Conservation (phyloP, 495 filamentous ascomycete species). For the Hypoxylon perforatum region DNA sequence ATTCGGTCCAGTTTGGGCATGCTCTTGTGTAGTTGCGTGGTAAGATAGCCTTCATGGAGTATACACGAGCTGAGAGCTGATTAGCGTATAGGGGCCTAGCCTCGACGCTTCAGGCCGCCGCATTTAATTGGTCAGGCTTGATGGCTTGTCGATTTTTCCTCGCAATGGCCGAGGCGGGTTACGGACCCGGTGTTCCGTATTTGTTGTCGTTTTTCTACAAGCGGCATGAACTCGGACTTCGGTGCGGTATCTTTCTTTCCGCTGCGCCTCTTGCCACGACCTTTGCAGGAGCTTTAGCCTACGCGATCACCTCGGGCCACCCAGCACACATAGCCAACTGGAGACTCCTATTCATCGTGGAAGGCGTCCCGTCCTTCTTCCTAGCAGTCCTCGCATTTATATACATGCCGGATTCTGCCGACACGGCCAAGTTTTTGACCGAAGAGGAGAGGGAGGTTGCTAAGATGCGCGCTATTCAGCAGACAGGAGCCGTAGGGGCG, state of each 20-base stretch:
- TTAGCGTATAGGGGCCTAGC: conserved; percentile 61
- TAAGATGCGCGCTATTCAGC: conserved; percentile 68
- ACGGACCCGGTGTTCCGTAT: conserved; percentile 77
- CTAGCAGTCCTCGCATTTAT: conserved; percentile 75
- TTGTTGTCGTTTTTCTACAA: conserved; percentile 87
- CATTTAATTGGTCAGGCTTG: conserved; percentile 70
- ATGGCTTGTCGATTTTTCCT: conserved; percentile 76
- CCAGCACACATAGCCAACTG: conserved; percentile 72
- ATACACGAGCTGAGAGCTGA: conserved; percentile 9
- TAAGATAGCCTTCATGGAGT: conserved; percentile 41
- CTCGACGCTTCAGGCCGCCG: conserved; percentile 69
- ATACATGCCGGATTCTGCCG: conserved; percentile 77
- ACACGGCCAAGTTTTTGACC: conserved; percentile 74
- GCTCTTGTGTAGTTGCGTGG: conserved; percentile 33
- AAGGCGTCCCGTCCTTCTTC: conserved; percentile 77
- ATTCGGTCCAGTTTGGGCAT: conserved; percentile 39
- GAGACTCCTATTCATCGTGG: conserved; percentile 85
- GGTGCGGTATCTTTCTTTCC: conserved; percentile 79
- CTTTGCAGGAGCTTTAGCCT: conserved; percentile 85
- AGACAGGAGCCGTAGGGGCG: conserved; percentile 65
- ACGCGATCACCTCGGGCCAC: conserved; percentile 80
- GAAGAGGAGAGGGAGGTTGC: conserved; percentile 78
- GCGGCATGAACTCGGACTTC: conserved; percentile 78
- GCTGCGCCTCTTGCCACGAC: conserved; percentile 84
- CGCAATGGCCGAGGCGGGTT: conserved; percentile 74